Base-by-base conservation (phyloP, 768 basidiomycete genomes). In the Podaxis sp. region DNA sequence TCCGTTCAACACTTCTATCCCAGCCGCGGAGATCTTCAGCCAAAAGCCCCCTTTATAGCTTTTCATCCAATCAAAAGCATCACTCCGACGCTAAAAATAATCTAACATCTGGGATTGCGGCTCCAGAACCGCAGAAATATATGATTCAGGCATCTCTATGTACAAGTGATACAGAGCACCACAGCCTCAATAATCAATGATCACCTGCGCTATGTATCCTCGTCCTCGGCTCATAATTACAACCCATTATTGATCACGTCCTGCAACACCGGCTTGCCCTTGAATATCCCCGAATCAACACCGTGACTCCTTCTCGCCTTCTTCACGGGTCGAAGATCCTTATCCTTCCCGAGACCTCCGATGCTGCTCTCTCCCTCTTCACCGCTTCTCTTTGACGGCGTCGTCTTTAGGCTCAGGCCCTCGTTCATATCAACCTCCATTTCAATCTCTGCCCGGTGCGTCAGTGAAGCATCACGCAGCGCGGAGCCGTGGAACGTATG, bases 221-320 rank as follows among this genome's bases (percentile, higher is more conserved):
- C 42, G n/a, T 5, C 6, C 18, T 44, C n/a, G 21, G 21, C 18
- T 23, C 5, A 48, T 23, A 23, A 13, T n/a, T 48, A 60, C 32
- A 61, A 37, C 4, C 11, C 68, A 35, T 75, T 81, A 59, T 83
- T 83, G 10, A 86, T 70, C 54, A 89, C 71, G 64, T 90, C 88
- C 68, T 76, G 76, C 68, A 90, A 73, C 57, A 90, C 78, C 32
- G 84, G 84, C 23, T 87, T 75, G 0, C 84, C 81, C 53, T 72
- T 82, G 63, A 88, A 67, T 23, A 89, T 56, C 3, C 80, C 84
- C 5, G 68, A 70, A 55, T 76, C 72, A 21, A 68, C 64, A 32
- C 66, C 57, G 27, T 63, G 64, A n/a, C 53, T 66, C 62, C 65
- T 73, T 54, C 42, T 78, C 65, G 68, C 71, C 58, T 72, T 74